Evolutionary conservation across 495 filamentous ascomycete species (phyloP), one percentile per base, ranked within the genome.

Genomic region (Penicillium pulvis): DNA sequence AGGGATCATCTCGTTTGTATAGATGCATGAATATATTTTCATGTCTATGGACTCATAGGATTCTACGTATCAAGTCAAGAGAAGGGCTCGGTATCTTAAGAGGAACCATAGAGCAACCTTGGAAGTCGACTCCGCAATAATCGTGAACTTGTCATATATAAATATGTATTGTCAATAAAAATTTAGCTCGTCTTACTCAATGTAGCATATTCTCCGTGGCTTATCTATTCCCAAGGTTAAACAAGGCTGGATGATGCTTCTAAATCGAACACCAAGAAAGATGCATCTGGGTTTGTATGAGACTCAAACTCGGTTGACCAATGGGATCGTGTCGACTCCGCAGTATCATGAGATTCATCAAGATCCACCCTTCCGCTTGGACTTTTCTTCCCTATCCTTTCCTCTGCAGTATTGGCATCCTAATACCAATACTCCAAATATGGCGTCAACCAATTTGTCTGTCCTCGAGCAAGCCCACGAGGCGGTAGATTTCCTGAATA

Each of bases 391-490:
- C 28, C 26, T 17, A 28, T 10, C 11, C 17, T 50, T 16, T 12
- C 47, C 47, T 3, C 47, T 33, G 7, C 33, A 11, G 3, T 41
- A 41, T 5, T 17, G 17, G n/a, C 17, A n/a, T 23, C 16, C 17
- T 26, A 16, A 39, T 23, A 16, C 24, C 28, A 28, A 28, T 7
- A 26, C 51, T 14, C 42, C 20, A 28, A 28, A 43, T 23, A 19
- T 44, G 23, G 2, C 43, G n/a, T 46, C 23, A 20, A 20, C 48
- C 30, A 51, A 59, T 19, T 39, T 60, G 23, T 68, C 67, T 20
- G 45, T 65, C 14, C 70, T 75, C 59, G 65, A 75, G 17, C 70
- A 67, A 39, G 75, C 75, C 14, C 67, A 59, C 9, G 80, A 82
- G 55, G 71, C 81, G 0, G 69, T 64, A 31, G 53, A 63, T 17